Conservation (phyloP, 306 rosid genomes). For the Astragalus membranaceus region DNA sequence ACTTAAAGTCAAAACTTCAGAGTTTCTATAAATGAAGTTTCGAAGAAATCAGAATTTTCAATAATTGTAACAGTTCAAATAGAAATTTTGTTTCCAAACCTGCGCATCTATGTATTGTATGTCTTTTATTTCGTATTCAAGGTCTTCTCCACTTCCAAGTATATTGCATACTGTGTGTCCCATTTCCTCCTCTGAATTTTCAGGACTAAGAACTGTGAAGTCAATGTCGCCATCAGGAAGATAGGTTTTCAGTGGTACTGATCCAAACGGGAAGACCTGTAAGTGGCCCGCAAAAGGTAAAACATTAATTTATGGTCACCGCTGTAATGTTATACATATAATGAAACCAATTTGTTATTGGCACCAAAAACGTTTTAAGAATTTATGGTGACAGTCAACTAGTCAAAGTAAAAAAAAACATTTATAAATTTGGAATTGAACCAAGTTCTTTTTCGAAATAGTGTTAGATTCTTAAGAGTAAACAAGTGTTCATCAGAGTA, state of each 20-base stretch:
- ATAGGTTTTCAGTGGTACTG: constrained; percentile 66
- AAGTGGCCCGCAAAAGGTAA: constrained; percentile 17
- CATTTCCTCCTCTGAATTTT: constrained; percentile 37
- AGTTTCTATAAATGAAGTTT: background rate
- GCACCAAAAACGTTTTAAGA: background rate
- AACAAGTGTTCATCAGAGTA: background rate
- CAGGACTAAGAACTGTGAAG: constrained; percentile 46
- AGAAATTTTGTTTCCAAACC: constrained; percentile 32
- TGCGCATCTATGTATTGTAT: constrained; percentile 43
- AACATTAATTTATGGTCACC: background rate
- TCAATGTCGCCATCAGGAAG: constrained; percentile 86
- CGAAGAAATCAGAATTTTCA: background rate
- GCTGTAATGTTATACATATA: constrained; percentile 1
- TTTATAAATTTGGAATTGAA: background rate
- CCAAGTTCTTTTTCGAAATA: background rate
- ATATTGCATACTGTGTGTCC: constrained; percentile 32
- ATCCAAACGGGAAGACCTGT: constrained; percentile 68
- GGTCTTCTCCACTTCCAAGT: constrained; percentile 26
- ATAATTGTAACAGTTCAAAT: background rate
- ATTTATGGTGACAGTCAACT: background rate
- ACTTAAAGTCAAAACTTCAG: background rate
- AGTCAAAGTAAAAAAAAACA: background rate
- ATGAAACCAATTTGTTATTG: background rate
- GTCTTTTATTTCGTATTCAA: constrained; percentile 35
- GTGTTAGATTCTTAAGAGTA: background rate